Evolutionary conservation across 306 rosid species (phyloP), one percentile per base, ranked within the genome.

Genomic region (Medicago arabica): DNA sequence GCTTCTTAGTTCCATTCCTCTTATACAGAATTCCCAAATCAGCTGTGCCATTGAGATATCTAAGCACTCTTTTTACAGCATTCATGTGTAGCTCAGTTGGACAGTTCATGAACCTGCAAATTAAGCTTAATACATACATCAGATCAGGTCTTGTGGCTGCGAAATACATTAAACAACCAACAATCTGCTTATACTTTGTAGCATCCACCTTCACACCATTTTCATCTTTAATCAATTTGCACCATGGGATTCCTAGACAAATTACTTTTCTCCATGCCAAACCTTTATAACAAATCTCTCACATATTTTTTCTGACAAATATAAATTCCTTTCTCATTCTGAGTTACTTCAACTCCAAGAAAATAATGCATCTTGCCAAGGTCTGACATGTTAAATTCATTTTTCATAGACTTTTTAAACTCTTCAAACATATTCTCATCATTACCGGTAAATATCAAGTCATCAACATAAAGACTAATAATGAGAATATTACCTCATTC

Each of bases 261-360:
- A n/a, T n/a, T n/a, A 8, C 60, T 54, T 3, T 54, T 54, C 60
- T 54, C 28, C 13, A 18, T 54, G 28, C 28, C 60, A 14, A 49
- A 54, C 28, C 60, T 17, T 54, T 54, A 12, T 54, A 53, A 53
- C 23, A 53, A 53, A 5, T 54, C 60, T 1, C 0, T 54, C 8
- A 54, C 60, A 54, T 54, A 54, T 18, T 54, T 54, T 5, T 12
- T 54, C 18, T 54, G 60, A 54, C 60, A 54, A 54, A 54, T 54
- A 54, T 54, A 18, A 17, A 54, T 54, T 54, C 28, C 28, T 54
- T 54, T 12, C 28, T 54, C 60, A 54, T 54, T 54, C 8, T 54
- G 28, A 54, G 18, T 54, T 18, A 54, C 60, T 49, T 49, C 18
- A 43, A 43, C 47, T 43, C 47, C 47, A 43, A 43, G 13, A 43